These are phyloP conservation scores for Trichosporon sp. DNA, from an alignment of 1,284 basidiomycete genomes.

Conservation along the genomic window DNA sequence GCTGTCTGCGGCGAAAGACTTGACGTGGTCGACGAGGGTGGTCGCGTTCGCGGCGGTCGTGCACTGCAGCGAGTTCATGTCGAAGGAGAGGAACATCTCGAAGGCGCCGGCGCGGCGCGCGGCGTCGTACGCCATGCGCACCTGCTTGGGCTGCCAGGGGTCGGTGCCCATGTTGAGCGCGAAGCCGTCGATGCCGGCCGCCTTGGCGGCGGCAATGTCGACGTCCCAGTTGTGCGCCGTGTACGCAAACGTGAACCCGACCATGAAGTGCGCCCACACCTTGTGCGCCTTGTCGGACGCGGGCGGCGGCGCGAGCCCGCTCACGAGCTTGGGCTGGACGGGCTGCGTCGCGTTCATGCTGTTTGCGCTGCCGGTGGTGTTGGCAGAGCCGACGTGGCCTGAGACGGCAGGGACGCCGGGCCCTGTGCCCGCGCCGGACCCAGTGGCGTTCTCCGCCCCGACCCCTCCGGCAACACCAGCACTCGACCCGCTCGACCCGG, in stretches of 20 bases:
- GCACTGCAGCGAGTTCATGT: slow-evolving; percentile 54
- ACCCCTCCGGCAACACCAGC: neutral
- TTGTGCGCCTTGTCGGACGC: slow-evolving; percentile 26
- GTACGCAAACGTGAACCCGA: slow-evolving; percentile 48
- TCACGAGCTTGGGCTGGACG: neutral
- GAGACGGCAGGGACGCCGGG: too few species aligned
- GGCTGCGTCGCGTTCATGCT: neutral
- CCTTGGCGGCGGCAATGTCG: slow-evolving; percentile 46
- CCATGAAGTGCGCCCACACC: slow-evolving; percentile 50
- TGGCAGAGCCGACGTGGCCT: too few species aligned
- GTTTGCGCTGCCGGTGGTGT: neutral
- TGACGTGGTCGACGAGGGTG: slow-evolving; percentile 59
- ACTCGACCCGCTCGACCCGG: neutral
- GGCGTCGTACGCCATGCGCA: slow-evolving; percentile 61
- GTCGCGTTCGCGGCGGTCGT: slow-evolving; percentile 54
- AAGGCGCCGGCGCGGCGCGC: slow-evolving; percentile 52
- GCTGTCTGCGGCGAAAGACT: slow-evolving; percentile 57
- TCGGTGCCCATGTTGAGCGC: slow-evolving; percentile 64
- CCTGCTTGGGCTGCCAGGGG: slow-evolving; percentile 60
- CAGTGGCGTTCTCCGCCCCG: neutral
- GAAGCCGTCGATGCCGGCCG: slow-evolving; percentile 57
- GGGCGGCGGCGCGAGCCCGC: slow-evolving; percentile 3
- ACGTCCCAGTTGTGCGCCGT: slow-evolving; percentile 37
- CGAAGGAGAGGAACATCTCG: slow-evolving; percentile 63
- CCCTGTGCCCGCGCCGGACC: too few species aligned